Percentiles rank a stretch among this genome's conserved stretches.
phyloP scores from a whole-genome alignment of 805 yeast species.

The Yarrowia deformans region DNA sequence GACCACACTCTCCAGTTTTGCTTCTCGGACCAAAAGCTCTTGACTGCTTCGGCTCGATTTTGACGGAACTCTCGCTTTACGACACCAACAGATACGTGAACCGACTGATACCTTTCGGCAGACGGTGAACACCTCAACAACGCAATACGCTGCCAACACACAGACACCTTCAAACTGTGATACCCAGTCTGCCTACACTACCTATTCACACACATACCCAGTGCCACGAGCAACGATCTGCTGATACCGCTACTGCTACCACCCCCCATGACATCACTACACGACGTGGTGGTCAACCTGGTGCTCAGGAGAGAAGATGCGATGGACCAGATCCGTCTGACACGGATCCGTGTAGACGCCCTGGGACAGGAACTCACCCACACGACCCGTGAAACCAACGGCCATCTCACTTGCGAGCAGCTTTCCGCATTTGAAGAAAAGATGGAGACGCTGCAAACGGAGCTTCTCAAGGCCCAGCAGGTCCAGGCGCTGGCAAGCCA shows the following conservation, averaged over 20 bases:
- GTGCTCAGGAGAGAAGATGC: constrained; percentile 29
- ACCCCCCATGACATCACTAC: constrained; percentile 3
- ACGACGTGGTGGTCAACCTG: constrained; percentile 23
- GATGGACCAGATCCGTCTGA: constrained; percentile 16
- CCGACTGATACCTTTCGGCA: no score
- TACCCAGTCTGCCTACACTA: neutral
- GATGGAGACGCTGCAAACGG: constrained; percentile 12
- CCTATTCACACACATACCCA: neutral
- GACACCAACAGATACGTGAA: no score
- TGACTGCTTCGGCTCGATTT: neutral
- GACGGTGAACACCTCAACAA: no score
- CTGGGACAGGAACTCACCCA: constrained; percentile 17
- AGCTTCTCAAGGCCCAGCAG: constrained; percentile 26
- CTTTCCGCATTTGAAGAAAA: constrained; percentile 31
- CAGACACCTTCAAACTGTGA: no score
- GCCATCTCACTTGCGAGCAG: constrained; percentile 37
- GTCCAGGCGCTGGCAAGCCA: constrained; percentile 27
- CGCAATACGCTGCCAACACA: no score
- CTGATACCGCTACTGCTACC: neutral
- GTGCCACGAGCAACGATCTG: neutral
- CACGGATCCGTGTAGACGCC: constrained; percentile 2
- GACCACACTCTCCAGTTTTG: neutral
- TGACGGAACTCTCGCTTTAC: neutral
- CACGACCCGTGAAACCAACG: constrained; percentile 13
- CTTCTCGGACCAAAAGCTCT: neutral